phyloP scores from a whole-genome alignment of 2,329 filamentous ascomycete species.

The Colletotrichum tanaceti region DNA sequence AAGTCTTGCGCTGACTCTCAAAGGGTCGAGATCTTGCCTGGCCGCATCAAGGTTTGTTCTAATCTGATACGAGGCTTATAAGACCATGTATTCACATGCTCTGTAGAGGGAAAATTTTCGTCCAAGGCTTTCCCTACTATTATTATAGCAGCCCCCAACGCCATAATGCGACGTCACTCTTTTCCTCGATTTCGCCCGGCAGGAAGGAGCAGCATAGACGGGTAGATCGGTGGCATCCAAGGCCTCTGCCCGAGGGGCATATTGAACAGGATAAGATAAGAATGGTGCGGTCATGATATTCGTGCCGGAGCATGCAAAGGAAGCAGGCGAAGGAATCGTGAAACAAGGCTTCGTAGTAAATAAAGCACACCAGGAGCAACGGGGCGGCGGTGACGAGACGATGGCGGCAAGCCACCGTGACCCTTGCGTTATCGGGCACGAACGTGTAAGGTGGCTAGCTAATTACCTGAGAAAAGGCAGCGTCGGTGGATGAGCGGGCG shows the following conservation, averaged over 20 bases:
- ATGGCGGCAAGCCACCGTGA: slow-evolving; percentile 34
- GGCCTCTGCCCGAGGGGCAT: neutral
- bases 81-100: no score
- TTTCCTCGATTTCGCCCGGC: no score
- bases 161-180: no score
- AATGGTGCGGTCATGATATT: neutral
- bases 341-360: slow-evolving; percentile 18
- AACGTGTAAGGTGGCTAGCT: slow-evolving; percentile 4
- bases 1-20: no score
- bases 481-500: slow-evolving; percentile 8
- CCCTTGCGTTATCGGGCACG: slow-evolving; percentile 22
- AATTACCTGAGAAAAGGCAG: slow-evolving; percentile 16
- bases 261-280: neutral
- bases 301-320: slow-evolving; percentile 4
- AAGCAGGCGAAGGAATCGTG: slow-evolving; percentile 24
- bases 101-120: no score
- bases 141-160: no score
- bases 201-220: no score
- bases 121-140: no score
- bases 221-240: neutral
- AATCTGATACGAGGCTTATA: no score
- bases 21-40: no score
- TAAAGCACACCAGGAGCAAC: slow-evolving; percentile 11
- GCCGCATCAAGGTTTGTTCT: no score
- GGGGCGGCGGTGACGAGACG: slow-evolving; percentile 12